Conservation (phyloP, 352 stramenopile species). For the Phytophthora pinifolia region DNA sequence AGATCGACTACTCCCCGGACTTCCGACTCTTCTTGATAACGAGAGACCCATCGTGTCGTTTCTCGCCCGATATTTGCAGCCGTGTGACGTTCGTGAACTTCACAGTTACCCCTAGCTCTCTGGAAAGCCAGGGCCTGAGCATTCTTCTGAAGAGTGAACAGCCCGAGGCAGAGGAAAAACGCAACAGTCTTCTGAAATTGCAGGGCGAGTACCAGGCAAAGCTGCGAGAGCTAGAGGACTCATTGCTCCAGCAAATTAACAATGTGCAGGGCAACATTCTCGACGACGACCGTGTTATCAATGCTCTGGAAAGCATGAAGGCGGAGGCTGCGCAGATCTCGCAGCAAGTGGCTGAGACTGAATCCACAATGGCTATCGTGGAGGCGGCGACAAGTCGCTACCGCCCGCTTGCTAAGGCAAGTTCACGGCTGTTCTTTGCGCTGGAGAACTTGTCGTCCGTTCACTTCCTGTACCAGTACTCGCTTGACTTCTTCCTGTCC, state of each 20-base stretch:
- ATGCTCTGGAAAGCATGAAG: conserved; percentile 99
- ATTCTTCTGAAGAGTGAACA: conserved; percentile 96
- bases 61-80: conserved; percentile 99
- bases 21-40: conserved; percentile 99
- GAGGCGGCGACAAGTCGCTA: conserved; percentile 94
- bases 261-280: conserved; percentile 99
- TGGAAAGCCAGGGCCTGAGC: conserved; percentile 96
- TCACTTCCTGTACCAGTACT: conserved; percentile 99
- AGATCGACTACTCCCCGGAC: conserved; percentile 99
- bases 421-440: conserved; percentile 91
- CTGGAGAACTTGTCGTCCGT: conserved; percentile 94
- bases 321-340: conserved; percentile 96
- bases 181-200: conserved; percentile 95
- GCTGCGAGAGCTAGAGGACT: conserved; percentile 97
- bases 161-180: conserved; percentile 97
- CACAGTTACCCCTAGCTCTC: conserved; percentile 97
- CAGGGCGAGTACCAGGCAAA: conserved; percentile 98
- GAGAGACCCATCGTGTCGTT: conserved; percentile 95
- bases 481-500: conserved; percentile 96
- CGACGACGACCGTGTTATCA: conserved; percentile 98
- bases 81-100: conserved; percentile 99
- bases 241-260: conserved; percentile 98
- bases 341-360: conserved; percentile 85
- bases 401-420: conserved; percentile 91
- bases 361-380: conserved; percentile 80